Conservation (phyloP, 495 filamentous ascomycete species). For the Delitschia confertaspora region DNA sequence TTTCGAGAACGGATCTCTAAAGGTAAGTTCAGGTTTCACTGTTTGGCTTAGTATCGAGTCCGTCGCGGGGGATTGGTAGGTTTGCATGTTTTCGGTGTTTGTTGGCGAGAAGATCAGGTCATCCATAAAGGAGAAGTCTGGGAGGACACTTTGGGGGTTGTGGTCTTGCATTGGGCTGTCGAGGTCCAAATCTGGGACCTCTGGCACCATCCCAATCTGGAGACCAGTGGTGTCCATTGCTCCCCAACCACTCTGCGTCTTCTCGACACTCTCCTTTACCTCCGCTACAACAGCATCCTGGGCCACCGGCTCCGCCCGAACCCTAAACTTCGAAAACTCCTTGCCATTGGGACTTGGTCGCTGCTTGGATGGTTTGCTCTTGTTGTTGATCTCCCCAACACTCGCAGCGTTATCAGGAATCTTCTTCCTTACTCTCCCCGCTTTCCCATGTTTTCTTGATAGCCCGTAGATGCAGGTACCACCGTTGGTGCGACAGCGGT, state of each 20-base stretch:
- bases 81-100: no score
- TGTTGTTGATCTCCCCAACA: background rate
- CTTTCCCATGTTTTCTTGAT: constrained; percentile 30
- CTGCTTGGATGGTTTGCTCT: constrained; percentile 14
- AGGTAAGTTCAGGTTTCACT: constrained; percentile 9
- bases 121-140: constrained; percentile 16
- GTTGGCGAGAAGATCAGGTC: constrained; percentile 6
- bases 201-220: no score
- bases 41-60: constrained; percentile 1
- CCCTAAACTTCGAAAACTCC: constrained; percentile 17
- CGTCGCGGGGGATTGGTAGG: no score
- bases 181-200: no score
- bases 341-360: constrained; percentile 13
- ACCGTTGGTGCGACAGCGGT: constrained; percentile 23
- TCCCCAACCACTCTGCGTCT: no score
- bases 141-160: no score
- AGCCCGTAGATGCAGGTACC: constrained; percentile 27
- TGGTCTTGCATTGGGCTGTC: no score
- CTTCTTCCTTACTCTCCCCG: constrained; percentile 19
- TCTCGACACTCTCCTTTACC: no score
- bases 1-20: constrained; percentile 20
- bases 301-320: constrained; percentile 11
- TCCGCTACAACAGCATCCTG: no score
- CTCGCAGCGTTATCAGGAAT: constrained; percentile 18
- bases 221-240: no score